Evolutionary conservation across 306 rosid species (phyloP), one percentile per base, ranked within the genome.

Genomic region (Arachis stenosperma): DNA sequence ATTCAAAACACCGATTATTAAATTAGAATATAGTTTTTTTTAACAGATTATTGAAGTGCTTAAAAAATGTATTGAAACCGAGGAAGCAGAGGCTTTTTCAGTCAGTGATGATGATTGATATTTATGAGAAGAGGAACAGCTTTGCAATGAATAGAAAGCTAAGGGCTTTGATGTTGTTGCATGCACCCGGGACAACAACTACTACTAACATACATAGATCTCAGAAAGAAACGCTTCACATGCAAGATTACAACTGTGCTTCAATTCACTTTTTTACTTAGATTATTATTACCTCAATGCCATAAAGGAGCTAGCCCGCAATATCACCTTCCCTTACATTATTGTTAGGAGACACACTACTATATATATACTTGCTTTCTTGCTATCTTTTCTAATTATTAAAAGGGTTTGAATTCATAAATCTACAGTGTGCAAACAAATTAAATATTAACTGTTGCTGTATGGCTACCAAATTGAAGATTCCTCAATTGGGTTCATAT

Each of bases 101-200:
- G 62, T 43, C 54, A 55, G 55, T 46, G 5, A 78, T 78, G 3
- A 78, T 48, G 7, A 42, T 71, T 78, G 27, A 57, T 6, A 58
- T 71, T 27, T 48, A 66, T 17, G 0, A 9, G 0, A 58, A 59
- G 22, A 73, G 74, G 71, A 72, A 78, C 67, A 78, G 5, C 73
- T 55, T 62, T 57, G 1, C 13, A 63, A 33, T 3, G 37, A 4
- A 33, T 33, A 0, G 0, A 33, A 33, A 33, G 37, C 37, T 33
- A 33, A 33, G 37, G 37, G 37, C 37, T 33, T 33, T 33, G 37
- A 33, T 33, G 37, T 33, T 33, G 37, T 33, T 33, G 37, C 37
- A 33, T 33, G 37, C 37, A 33, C 37, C 37, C 37, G 37, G 37
- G 37, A 33, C 37, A 33, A 33, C 4, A 33, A 33, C 37, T 33